Percentiles rank a stretch among this genome's conserved stretches.
Evolutionary conservation across 1,139 yeast species (phyloP).

Genomic region (Suhomyces terraborum): DNA sequence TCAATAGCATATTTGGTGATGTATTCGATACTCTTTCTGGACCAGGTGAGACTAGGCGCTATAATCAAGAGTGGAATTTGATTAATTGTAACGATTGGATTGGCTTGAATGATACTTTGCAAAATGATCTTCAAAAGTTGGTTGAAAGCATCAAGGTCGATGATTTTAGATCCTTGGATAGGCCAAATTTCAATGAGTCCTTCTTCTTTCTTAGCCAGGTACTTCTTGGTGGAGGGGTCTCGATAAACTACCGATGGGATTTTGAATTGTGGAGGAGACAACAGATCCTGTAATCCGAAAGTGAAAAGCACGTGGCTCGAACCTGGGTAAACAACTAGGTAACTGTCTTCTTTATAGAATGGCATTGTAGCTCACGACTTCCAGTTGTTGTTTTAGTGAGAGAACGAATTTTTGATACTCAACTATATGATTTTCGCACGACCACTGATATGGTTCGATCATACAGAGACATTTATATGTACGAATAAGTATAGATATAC

Average conservation of each 20-base stretch:
- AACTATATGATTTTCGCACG: conserved; percentile 6
- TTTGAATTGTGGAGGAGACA: conserved; percentile 73
- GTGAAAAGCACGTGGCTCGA: conserved; percentile 71
- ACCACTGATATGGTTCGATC: too few species aligned
- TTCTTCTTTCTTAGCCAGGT: conserved; percentile 35
- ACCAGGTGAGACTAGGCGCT: conserved; percentile 69
- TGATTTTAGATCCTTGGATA: conserved; percentile 61
- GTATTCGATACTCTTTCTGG: conserved; percentile 63
- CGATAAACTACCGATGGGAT: conserved; percentile 76
- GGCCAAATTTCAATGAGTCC: conserved; percentile 56
- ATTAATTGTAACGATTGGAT: conserved; percentile 53
- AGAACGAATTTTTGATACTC: conserved; percentile 1
- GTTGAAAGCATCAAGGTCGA: conserved; percentile 68
- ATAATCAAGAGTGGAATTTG: conserved; percentile 55
- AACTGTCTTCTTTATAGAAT: conserved; percentile 60
- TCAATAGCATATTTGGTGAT: conserved; percentile 80
- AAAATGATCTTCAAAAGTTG: conserved; percentile 63
- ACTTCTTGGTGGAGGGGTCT: conserved; percentile 45
- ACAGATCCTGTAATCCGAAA: conserved; percentile 78
- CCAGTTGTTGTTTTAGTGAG: conserved; percentile 4
- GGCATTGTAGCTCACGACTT: conserved; percentile 41
- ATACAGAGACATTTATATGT: too few species aligned
- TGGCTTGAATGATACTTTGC: conserved; percentile 54
- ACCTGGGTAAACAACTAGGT: conserved; percentile 78
- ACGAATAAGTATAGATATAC: too few species aligned